Evolutionary conservation across 2,329 filamentous ascomycete species (phyloP), one percentile per base, ranked within the genome.

Genomic region (Cladosporium sp.): DNA sequence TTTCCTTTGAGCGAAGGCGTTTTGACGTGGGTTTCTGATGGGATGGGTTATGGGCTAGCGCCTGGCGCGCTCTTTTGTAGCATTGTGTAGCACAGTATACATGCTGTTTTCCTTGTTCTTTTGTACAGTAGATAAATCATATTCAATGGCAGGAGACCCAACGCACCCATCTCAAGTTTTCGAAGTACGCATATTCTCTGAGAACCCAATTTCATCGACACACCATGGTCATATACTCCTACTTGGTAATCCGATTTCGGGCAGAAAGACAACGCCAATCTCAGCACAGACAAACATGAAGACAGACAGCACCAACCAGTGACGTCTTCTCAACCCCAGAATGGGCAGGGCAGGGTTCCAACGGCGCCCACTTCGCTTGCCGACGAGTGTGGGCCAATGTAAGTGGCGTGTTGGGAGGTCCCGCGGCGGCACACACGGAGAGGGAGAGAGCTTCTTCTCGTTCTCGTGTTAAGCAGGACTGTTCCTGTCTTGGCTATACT

Each of bases 1-100:
- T 36, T 35, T 40, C 17, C 19, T 35, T 28, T 55, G 52, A 55
- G 52, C 52, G 52, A 55, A 36, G 52, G 52, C 52, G 52, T 55
- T 53, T 35, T n/a, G n/a, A n/a, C n/a, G n/a, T n/a, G n/a, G n/a
- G n/a, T n/a, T n/a, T 28, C 8, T 50, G 19, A 36, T 36, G 47
- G 47, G 24, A n/a, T 10, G 5, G 17, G 19, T 50, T 34, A 34
- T 9, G 45, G 28, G 17, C 45, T 19, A 32, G 47, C 47, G 47
- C 47, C 47, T 50, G 47, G 47, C 36, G 47, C 47, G 47, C 28
- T 37, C 35, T 17, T 50, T 35, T 12, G n/a, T 48, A 12, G 45
- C 45, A 32, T 35, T 6, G 8, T 48, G 42, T 17, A 44, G 40
- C 8, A 24, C 19, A 22, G 40, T 25, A n/a, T 15, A 28, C 22